phyloP scores from a whole-genome alignment of 2,329 filamentous ascomycete genomes.

The Neofusicoccum sp. region DNA sequence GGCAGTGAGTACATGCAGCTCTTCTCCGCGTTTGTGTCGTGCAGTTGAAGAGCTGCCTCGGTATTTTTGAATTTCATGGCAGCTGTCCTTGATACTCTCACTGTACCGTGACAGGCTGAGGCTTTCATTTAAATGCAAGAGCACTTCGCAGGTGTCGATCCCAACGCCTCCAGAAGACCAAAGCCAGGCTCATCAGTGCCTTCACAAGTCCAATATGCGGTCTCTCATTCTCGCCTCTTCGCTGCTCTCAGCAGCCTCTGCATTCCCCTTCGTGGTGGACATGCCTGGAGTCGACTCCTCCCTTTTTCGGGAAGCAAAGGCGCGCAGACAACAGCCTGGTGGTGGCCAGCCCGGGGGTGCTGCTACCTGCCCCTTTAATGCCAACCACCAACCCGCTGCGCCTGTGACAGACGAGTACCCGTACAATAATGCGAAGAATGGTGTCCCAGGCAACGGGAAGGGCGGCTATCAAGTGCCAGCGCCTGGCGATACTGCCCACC shows the following conservation, averaged over 20 bases:
- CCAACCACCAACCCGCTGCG: slow-evolving; percentile 38
- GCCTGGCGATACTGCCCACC: slow-evolving; percentile 38
- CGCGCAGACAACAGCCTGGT: slow-evolving; percentile 32
- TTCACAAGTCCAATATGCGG: slow-evolving; percentile 15
- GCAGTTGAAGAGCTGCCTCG: background rate
- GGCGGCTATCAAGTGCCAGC: slow-evolving; percentile 48
- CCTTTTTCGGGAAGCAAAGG: slow-evolving; percentile 27
- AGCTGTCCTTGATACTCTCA: no score
- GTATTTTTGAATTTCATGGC: background rate
- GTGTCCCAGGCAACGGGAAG: slow-evolving; percentile 39
- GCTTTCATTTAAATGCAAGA: no score
- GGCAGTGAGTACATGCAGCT: background rate
- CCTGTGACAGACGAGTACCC: slow-evolving; percentile 36
- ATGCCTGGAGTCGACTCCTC: slow-evolving; percentile 38
- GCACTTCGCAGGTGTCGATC: no score
- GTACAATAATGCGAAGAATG: slow-evolving; percentile 46
- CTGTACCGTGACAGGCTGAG: no score
- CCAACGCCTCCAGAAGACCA: no score
- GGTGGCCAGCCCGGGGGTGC: slow-evolving; percentile 25
- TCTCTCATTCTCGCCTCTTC: slow-evolving; percentile 25
- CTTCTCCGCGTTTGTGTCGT: background rate
- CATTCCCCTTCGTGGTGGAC: slow-evolving; percentile 41
- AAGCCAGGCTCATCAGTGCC: background rate
- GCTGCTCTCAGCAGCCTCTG: slow-evolving; percentile 22
- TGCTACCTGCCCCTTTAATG: slow-evolving; percentile 39